Evolutionary conservation across 1,284 basidiomycete genomes (phyloP), one percentile per base, ranked within the genome.

Genomic region (Xanthoconium separans): DNA sequence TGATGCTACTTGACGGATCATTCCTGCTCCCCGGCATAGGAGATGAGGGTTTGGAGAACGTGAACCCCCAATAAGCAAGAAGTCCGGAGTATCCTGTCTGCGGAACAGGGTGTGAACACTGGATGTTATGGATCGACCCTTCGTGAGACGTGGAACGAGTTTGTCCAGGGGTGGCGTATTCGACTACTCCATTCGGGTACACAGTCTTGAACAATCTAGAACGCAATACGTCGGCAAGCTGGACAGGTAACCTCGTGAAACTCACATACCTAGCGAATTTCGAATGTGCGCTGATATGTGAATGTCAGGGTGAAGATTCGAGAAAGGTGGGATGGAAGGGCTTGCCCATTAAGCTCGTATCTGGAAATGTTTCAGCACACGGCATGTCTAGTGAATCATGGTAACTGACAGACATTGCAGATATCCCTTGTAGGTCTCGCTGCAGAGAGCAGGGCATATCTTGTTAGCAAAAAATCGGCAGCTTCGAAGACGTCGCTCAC

Each of bases 391-490:
- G n/a, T n/a, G n/a, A n/a, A n/a, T 10, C 16, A 37, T n/a, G 4
- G n/a, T 44, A 4, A 73, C 77, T 69, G 60, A 89, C 80, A 91
- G 74, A 73, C 87, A 90, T 63, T 89, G 87, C 6, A 89, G 61
- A 68, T 91, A 91, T 34, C 88, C 89, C 77, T 83, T 84, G 67
- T 89, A 89, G 2, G 84, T 83, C 70, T 90, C 87, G 56, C 86
- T 89, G 57, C 24, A 47, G 20, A 36, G 34, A 51, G 44, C 20
- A 11, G 4, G 31, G 58, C 40, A 16, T 4, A 37, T 37, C 22
- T 6, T 24, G 44, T 47, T 15, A 58, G 51, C 2, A 4, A 52
- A 31, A 18, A n/a, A 41, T 18, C 9, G 30, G 44, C 40, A 50
- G 13, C 39, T 42, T 47, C 48, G 27, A 27, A 4, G 33, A 29